Conservation (phyloP, 768 basidiomycete species). For the Leccinellum albellum region DNA sequence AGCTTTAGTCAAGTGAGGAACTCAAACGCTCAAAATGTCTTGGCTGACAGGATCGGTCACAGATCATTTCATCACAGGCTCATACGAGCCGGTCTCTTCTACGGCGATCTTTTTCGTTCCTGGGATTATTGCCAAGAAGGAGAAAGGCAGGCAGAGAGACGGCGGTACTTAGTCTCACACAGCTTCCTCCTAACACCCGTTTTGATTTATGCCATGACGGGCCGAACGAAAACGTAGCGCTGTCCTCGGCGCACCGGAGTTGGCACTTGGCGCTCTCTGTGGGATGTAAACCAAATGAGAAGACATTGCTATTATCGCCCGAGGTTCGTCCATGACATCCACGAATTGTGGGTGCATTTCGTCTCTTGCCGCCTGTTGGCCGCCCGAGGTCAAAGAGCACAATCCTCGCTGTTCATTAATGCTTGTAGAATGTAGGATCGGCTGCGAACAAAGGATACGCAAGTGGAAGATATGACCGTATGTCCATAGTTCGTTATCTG, state of each 20-base stretch:
- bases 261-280: background rate
- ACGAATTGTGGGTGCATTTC: too few relatives aligned
- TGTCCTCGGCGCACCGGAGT: background rate
- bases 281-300: background rate
- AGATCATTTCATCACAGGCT: background rate
- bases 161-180: background rate
- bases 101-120: background rate
- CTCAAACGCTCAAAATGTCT: background rate
- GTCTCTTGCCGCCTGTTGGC: too few relatives aligned
- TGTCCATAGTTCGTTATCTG: background rate
- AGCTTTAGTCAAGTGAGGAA: constrained; percentile 65
- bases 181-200: background rate
- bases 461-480: background rate
- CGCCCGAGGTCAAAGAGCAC: too few relatives aligned
- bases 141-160: background rate
- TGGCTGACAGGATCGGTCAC: background rate
- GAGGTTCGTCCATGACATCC: too few relatives aligned
- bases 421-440: background rate
- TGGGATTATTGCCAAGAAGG: background rate
- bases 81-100: background rate
- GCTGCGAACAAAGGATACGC: background rate
- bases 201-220: background rate
- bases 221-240: background rate
- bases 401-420: too few relatives aligned
- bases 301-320: background rate